Evolutionary conservation across 2,329 filamentous ascomycete species (phyloP), one percentile per base, ranked within the genome.

Genomic region (Penicillium sp.): DNA sequence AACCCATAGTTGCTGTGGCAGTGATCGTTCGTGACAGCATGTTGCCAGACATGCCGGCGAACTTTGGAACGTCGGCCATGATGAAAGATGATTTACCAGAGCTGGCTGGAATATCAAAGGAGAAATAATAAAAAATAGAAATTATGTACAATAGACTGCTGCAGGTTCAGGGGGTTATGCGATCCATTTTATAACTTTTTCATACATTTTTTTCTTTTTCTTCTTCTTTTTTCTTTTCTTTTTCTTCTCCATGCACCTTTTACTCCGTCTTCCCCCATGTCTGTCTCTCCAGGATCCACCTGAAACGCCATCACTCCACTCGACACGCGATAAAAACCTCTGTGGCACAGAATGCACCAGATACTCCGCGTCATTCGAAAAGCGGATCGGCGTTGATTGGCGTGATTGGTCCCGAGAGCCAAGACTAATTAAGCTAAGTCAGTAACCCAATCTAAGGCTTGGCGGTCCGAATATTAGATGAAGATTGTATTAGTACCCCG

Each of bases 1-100:
- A 86, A 22, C 83, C 84, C 46, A 83, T 85, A 1, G 85, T 87
- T 4, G 85, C 84, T 20, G 87, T 79, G n/a, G 80, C 78, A 2
- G 85, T 85, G 45, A 88, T 79, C 41, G 80, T 75, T 56, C 85
- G 63, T 22, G 80, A 82, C 51, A 88, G 77, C 35, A 73, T 75
- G 60, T 75, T 77, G 68, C 86, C 86, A 31, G 80, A 81, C 56
- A 87, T 75, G 71, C 85, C 85, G 69, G 82, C 80, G 67, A n/a
- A 45, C 26, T 7, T 45, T 26, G 42, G 42, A 40, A 40, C 37
- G n/a, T 8, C 33, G n/a, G 35, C 20, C 37, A 40, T 40, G 37
- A 40, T 22, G 37, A 40, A 22, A 18, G 18, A 12, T 40, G n/a
- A n/a, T n/a, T n/a, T 20, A 40, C 37, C 37, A 40, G 18, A 22